These are phyloP conservation scores for Ceratocystis cubensis DNA, from an alignment of 2,329 filamentous ascomycete species.

Conservation along the genomic window DNA sequence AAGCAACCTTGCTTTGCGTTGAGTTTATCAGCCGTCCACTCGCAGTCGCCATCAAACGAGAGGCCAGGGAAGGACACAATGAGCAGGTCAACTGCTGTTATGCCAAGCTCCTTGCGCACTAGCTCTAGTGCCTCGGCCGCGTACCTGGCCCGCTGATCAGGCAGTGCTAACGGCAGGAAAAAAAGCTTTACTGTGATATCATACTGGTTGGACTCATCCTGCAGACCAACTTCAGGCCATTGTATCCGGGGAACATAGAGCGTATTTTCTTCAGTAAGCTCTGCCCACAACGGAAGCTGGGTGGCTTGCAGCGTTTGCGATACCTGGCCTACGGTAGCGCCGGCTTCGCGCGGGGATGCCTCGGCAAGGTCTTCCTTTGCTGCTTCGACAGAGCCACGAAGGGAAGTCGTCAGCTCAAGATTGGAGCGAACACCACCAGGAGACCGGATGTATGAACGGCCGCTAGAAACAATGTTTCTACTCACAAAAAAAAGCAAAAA, in stretches of 20 bases:
- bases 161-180: constrained; percentile 62
- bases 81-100: constrained; percentile 67
- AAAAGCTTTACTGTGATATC: constrained; percentile 95
- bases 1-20: constrained; percentile 52
- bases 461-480: constrained; percentile 71
- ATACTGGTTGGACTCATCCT: constrained; percentile 73
- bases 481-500: background rate
- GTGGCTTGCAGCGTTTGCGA: constrained; percentile 26
- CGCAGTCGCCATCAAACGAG: constrained; percentile 84
- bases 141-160: constrained; percentile 53
- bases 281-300: constrained; percentile 51
- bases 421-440: constrained; percentile 73
- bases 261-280: constrained; percentile 38
- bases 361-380: constrained; percentile 50
- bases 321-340: constrained; percentile 18
- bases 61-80: constrained; percentile 90
- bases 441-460: constrained; percentile 72
- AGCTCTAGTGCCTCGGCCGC: constrained; percentile 66
- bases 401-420: constrained; percentile 77
- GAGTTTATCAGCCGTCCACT: constrained; percentile 56
- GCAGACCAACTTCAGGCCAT: constrained; percentile 55
- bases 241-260: constrained; percentile 71
- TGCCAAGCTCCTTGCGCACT: constrained; percentile 66
- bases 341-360: background rate
- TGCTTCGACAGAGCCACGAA: constrained; percentile 69